Evolutionary conservation across 306 rosid species (phyloP), one percentile per base, ranked within the genome.

Genomic region (Albizia julibrissin): DNA sequence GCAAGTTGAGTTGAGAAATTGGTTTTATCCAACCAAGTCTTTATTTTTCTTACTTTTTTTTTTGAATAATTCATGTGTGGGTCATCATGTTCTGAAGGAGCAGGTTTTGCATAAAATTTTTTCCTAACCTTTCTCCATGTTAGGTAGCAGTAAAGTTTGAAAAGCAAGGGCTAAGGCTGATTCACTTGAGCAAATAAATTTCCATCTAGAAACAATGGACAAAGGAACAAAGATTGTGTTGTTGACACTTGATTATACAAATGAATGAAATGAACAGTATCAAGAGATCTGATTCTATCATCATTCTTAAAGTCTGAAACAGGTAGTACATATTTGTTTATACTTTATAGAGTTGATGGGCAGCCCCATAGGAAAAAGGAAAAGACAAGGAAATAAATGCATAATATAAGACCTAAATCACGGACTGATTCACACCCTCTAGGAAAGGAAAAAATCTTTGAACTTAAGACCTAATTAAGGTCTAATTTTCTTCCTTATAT

Each of bases 111-210:
- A 77, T 72, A 50, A 40, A 29, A 15, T 80, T 69, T 42, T 77
- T 69, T 29, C 69, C 49, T n/a, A 79, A 83, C 19, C 79, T 79
- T 79, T 82, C 72, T 68, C 47, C 58, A 73, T 42, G 84, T 78
- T 46, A 77, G 88, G 90, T 83, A 87, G 88, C 90, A 80, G 83
- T 79, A 16, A 82, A 85, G 85, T 83, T 85, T 77, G 91, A 88
- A 85, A 79, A 79, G 6, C 19, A 37, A 39, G 82, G 21, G 42
- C 42, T 46, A 18, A 59, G 87, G 68, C 40, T 33, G 80, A 80
- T 62, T 85, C 62, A 74, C 75, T 70, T 42, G n/a, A 40, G 74
- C 78, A 67, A 19, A 22, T 43, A 22, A 29, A 72, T 58, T 84
- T 82, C 66, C 59, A 65, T 64, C 77, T 21, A 80, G 65, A 44